Evolutionary conservation across 345 rosid species (phyloP).

Genomic region (Salix suchowensis): DNA sequence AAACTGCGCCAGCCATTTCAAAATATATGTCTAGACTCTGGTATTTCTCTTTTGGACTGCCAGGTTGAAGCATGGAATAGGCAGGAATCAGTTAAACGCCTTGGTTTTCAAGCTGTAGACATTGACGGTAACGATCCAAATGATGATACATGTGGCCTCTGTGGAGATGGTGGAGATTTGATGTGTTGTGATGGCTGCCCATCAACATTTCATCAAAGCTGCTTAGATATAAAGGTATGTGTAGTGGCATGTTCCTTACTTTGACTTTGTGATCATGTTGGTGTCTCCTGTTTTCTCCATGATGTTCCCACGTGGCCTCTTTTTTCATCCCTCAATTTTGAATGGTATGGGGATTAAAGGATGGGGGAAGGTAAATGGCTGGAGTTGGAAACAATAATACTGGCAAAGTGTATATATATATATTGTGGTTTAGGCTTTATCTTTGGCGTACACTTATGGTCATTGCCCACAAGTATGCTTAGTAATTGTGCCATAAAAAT

Average conservation of each 20-base stretch:
- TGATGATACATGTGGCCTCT: slow-evolving; percentile 32
- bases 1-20: slow-evolving; percentile 33
- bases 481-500: neutral
- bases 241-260: neutral
- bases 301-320: neutral
- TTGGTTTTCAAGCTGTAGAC: slow-evolving; percentile 21
- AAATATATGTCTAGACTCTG: slow-evolving; percentile 33
- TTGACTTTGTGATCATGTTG: neutral
- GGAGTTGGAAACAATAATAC: neutral
- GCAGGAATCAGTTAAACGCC: slow-evolving; percentile 19
- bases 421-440: neutral
- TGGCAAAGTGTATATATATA: neutral
- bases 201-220: slow-evolving; percentile 32
- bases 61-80: slow-evolving; percentile 33
- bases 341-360: neutral
- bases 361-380: neutral
- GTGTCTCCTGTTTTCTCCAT: neutral
- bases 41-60: slow-evolving; percentile 30
- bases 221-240: slow-evolving; percentile 26
- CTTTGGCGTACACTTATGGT: neutral
- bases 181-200: slow-evolving; percentile 37
- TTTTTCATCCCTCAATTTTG: neutral
- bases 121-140: slow-evolving; percentile 30
- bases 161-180: slow-evolving; percentile 37
- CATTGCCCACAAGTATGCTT: neutral